Conservation (phyloP, 768 basidiomycete species). For the Lepiota brunneoincarnata region DNA sequence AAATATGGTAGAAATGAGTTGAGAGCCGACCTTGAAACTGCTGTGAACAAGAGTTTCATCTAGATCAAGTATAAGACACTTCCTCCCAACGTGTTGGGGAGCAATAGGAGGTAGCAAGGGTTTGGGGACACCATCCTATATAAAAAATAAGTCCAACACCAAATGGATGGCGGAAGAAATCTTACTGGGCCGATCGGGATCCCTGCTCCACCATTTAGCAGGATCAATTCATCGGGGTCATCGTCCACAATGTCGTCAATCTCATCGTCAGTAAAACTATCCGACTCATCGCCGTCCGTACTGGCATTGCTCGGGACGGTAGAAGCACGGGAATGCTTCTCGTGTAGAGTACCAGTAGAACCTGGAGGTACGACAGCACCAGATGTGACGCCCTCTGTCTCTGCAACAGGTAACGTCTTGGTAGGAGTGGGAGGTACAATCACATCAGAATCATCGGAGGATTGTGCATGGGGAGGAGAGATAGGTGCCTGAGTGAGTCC, state of each 20-base stretch:
- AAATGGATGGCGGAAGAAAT: conserved; percentile 15
- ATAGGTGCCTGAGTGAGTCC: conserved; percentile 10
- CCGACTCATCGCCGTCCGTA: conserved; percentile 58
- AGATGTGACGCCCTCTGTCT: conserved; percentile 88
- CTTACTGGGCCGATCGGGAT: conserved; percentile 91
- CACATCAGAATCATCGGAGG: conserved; percentile 26
- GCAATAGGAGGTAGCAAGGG: conserved; percentile 87
- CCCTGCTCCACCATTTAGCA: conserved; percentile 84
- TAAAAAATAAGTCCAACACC: conserved; percentile 6
- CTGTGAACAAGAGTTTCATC: conserved; percentile 97
- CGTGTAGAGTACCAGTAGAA: conserved; percentile 47
- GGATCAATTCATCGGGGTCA: conserved; percentile 85
- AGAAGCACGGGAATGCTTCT: conserved; percentile 8
- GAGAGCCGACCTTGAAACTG: conserved; percentile 84
- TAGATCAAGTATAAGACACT: conserved; percentile 94
- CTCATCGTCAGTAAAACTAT: conserved; percentile 70
- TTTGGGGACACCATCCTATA: conserved; percentile 79
- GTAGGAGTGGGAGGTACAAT: conserved; percentile 35
- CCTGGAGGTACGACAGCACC: conserved; percentile 91
- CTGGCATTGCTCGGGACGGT: conserved; percentile 30
- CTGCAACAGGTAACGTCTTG: conserved; percentile 49
- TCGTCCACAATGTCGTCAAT: conserved; percentile 64
- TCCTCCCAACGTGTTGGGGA: conserved; percentile 79
- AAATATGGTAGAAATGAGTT: background rate
- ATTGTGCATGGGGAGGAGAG: conserved; percentile 17